Percentiles rank a stretch among this genome's conserved stretches.
These are phyloP conservation scores for Fusarium virguliforme DNA, from an alignment of 2,329 filamentous ascomycete species.

Conservation along the genomic window DNA sequence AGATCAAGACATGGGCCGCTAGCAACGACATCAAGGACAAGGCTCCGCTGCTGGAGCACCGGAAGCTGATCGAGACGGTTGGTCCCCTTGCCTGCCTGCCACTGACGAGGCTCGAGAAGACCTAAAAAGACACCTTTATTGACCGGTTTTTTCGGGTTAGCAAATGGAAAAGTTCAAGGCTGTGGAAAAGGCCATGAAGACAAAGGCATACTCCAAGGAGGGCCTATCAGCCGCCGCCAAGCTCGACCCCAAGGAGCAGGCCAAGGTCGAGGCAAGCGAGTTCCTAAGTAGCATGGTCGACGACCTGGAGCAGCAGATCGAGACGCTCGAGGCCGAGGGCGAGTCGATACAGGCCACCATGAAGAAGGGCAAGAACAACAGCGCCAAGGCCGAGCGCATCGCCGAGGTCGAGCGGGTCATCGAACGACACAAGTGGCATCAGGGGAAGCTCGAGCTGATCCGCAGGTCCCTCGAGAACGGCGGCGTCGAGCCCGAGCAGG, in stretches of 20 bases:
- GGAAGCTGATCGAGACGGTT: conserved; percentile 98
- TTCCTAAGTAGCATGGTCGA: conserved; percentile 92
- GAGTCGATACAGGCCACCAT: conserved; percentile 88
- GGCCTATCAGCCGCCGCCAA: conserved; percentile 92
- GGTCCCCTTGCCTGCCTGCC: conserved; percentile 54
- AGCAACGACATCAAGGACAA: conserved; percentile 99
- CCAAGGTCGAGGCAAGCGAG: conserved; percentile 89
- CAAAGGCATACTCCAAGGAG: conserved; percentile 99
- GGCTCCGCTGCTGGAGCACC: conserved; percentile 91
- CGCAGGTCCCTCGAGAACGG: conserved; percentile 93
- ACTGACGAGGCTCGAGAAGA: conserved; percentile 20
- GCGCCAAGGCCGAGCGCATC: conserved; percentile 87
- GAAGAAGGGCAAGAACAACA: conserved; percentile 95
- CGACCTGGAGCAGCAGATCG: conserved; percentile 93
- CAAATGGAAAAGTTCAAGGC: conserved; percentile 99
- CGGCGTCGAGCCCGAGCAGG: conserved; percentile 87
- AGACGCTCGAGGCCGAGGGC: conserved; percentile 90
- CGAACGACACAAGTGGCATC: conserved; percentile 97
- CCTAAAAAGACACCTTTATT: conserved; percentile 33
- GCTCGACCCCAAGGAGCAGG: conserved; percentile 97
- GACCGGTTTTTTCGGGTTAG: conserved; percentile 62
- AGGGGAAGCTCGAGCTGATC: conserved; percentile 91
- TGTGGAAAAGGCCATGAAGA: conserved; percentile 99
- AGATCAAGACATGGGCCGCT: conserved; percentile 99
- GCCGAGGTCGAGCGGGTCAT: conserved; percentile 87